Base-by-base conservation (phyloP, 2,329 filamentous ascomycete species). In the Beauveria sp. region DNA sequence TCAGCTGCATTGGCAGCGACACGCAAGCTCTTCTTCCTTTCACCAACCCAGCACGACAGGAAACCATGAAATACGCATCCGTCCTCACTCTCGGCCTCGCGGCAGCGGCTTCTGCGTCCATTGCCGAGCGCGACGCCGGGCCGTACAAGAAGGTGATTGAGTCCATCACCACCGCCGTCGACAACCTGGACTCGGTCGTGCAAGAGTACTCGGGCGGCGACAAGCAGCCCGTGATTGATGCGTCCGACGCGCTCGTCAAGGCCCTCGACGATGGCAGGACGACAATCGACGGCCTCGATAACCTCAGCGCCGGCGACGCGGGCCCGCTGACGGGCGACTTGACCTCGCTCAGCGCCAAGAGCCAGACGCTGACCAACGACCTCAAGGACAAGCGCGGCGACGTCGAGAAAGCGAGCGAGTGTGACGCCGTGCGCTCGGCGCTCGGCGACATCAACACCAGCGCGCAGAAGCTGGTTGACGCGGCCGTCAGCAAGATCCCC, bases 331-430 rank as follows among this genome's bases (percentile, higher is more conserved):
- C 47, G 8, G 16, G 40, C 22, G 30, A 26, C 47, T 54, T 62
- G 38, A 20, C 18, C 12, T 14, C 16, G 26, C 60, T 62, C 53
- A 62, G 57, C 60, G 20, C 40, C 40, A 53, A 62, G 46, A 46
- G 54, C 47, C 47, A 62, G 54, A n/a, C 34, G 20, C 60, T 62
- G 6, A 62, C 38, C 26, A 20, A 38, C 24, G 60, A 75, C 47
- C 38, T 62, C n/a, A 62, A 62, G 60, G 18, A 4, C 18, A 62
- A 62, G 54, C 60, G 60, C 49, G 42, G 49, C 60, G 55, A 51
- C 18, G 54, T 58, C 3, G 60, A 51, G 12, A 5, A 54, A 28
- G 60, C 53, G 14, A 22, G 55, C 60, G 54, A 58, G 47, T 62
- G 60, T 49, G 60, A 58, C 28, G 22, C 54, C 0, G 60, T 58